Conservation (phyloP, 768 basidiomycete species). For the Lactarius sp. region DNA sequence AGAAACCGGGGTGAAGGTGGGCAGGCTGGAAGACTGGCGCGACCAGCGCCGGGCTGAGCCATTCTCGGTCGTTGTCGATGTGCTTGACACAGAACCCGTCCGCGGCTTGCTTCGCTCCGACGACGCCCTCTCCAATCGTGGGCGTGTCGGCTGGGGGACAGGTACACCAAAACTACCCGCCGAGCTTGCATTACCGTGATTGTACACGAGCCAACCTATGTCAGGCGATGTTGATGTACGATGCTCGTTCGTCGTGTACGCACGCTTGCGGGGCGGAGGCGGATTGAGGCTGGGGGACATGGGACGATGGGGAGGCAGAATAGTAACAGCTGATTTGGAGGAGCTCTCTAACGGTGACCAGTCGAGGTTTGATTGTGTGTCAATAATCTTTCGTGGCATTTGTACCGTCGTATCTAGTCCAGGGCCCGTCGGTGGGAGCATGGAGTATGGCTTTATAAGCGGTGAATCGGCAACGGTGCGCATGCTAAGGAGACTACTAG, state of each 20-base stretch:
- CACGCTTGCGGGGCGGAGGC: conserved; percentile 31
- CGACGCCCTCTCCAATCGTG: conserved; percentile 17
- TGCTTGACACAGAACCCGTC: conserved; percentile 20
- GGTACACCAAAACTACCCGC: conserved; percentile 36
- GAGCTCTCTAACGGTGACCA: conserved; percentile 23
- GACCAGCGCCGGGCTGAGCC: conserved; percentile 33
- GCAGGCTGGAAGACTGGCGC: conserved; percentile 38
- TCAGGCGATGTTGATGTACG: conserved; percentile 13
- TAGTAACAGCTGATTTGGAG: conserved; percentile 27
- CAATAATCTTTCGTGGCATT: conserved; percentile 24
- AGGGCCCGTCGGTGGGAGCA: conserved; percentile 22
- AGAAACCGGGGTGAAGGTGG: conserved; percentile 51
- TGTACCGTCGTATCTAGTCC: conserved; percentile 9
- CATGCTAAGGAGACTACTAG: conserved; percentile 51
- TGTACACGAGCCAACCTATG: conserved; percentile 26
- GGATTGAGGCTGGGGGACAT: conserved; percentile 32
- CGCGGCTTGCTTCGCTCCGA: conserved; percentile 26
- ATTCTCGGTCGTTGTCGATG: conserved; percentile 15
- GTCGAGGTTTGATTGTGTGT: conserved; percentile 24
- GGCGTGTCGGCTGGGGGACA: conserved; percentile 3
- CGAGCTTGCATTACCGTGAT: conserved; percentile 34
- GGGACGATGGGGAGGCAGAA: conserved; percentile 24
- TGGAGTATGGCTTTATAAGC: conserved; percentile 27
- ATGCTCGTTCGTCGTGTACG: conserved; percentile 30
- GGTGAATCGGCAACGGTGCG: conserved; percentile 33